A percentile compares a stretch with the other conserved stretches of the same genome.
These are phyloP conservation scores for Colletotrichum sp. DNA, from an alignment of 2,329 filamentous ascomycete species.

Conservation along the genomic window DNA sequence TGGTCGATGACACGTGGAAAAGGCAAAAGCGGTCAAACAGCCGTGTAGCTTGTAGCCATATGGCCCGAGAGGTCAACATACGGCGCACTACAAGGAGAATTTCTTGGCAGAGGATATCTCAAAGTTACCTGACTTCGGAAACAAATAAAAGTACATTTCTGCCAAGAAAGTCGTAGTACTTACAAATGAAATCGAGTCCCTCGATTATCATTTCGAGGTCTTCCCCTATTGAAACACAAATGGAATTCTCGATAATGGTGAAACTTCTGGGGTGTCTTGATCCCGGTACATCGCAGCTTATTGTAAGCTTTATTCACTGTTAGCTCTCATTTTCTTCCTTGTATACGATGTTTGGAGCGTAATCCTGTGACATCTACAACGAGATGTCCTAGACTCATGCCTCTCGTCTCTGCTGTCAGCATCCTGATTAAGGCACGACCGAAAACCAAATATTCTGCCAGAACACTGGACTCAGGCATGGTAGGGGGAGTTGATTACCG, in stretches of 20 bases:
- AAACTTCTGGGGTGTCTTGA: accelerated
- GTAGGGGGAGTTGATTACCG: background rate
- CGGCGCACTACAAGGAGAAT: background rate
- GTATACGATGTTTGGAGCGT: background rate
- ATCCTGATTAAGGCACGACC: background rate
- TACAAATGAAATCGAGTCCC: accelerated
- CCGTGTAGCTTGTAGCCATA: background rate
- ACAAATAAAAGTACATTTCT: background rate
- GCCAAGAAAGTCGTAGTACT: accelerated
- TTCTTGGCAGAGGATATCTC: background rate
- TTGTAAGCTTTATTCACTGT: background rate
- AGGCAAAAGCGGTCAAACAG: background rate
- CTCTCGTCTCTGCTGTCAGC: background rate
- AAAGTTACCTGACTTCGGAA: background rate
- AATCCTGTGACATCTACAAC: background rate
- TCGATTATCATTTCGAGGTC: background rate
- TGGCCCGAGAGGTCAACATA: accelerated
- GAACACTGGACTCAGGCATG: background rate
- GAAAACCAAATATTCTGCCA: background rate
- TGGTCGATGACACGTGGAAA: background rate
- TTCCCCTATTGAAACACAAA: no score
- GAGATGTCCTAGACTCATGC: background rate
- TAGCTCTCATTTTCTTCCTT: background rate
- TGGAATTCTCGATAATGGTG: background rate
- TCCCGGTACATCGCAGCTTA: background rate